phyloP scores from a whole-genome alignment of 306 rosid species.

The Casuarina equisetifolia region DNA sequence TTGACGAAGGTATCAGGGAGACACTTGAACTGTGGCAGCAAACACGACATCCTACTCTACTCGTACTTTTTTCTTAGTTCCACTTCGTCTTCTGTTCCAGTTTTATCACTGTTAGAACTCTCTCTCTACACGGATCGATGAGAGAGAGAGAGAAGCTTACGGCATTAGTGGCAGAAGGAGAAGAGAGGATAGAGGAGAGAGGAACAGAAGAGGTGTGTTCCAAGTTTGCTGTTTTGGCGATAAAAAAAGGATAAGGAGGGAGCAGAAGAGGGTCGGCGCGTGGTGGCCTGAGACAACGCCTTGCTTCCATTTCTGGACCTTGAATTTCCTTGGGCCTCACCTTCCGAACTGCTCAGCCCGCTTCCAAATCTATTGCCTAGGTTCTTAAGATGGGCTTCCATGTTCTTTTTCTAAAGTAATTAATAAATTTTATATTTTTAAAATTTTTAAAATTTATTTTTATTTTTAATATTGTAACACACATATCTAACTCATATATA shows the following conservation, averaged over 20 bases:
- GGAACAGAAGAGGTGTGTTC: conserved; percentile 22
- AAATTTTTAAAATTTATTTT: too few relatives aligned
- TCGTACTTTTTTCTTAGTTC: background rate
- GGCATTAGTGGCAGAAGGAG: background rate
- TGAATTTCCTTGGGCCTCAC: too few relatives aligned
- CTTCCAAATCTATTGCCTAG: too few relatives aligned
- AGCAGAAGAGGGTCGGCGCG: background rate
- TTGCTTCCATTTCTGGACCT: too few relatives aligned
- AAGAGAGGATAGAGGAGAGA: background rate
- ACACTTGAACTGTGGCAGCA: conserved; percentile 75
- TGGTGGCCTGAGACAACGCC: background rate
- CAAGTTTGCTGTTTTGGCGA: conserved; percentile 17
- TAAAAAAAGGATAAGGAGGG: conserved; percentile 33
- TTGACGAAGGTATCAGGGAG: conserved; percentile 51
- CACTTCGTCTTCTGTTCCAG: background rate
- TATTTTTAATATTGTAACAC: too few relatives aligned
- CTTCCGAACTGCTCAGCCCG: too few relatives aligned
- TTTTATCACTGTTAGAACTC: background rate
- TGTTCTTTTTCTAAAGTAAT: too few relatives aligned
- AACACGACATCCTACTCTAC: conserved; percentile 61
- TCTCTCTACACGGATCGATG: background rate
- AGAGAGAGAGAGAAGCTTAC: conserved; percentile 2
- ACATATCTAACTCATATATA: too few relatives aligned
- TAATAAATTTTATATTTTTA: too few relatives aligned
- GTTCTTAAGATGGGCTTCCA: too few relatives aligned